phyloP scores from a whole-genome alignment of 495 filamentous ascomycete genomes.

The Neurospora intermedia region DNA sequence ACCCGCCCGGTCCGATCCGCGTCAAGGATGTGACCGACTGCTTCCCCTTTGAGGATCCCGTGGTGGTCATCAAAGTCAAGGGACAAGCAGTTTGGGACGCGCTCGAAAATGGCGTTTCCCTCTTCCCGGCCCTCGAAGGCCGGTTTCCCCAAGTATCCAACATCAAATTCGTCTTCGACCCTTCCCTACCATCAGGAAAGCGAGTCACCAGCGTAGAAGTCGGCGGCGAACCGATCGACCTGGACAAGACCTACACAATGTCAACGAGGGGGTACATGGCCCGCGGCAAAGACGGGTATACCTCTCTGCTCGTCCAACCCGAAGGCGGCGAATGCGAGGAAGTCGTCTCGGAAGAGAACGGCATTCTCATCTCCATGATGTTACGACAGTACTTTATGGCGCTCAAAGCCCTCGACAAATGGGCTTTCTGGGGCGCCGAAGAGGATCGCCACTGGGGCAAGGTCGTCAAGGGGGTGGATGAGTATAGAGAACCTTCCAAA shows the following conservation, averaged over 20 bases:
- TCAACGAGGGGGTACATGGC: slow-evolving; percentile 79
- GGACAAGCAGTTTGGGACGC: slow-evolving; percentile 62
- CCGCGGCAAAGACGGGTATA: slow-evolving; percentile 74
- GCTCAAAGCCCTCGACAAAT: slow-evolving; percentile 64
- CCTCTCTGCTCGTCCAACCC: slow-evolving; percentile 53
- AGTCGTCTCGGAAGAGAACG: slow-evolving; percentile 73
- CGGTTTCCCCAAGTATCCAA: slow-evolving; percentile 74
- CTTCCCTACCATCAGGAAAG: slow-evolving; percentile 42
- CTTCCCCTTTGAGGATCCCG: slow-evolving; percentile 89
- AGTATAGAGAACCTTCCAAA: not conserved
- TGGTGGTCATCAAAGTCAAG: slow-evolving; percentile 58
- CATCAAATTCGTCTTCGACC: slow-evolving; percentile 61
- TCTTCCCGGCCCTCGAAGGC: slow-evolving; percentile 74
- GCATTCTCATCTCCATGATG: slow-evolving; percentile 72
- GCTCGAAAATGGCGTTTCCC: slow-evolving; percentile 70
- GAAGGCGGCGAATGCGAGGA: slow-evolving; percentile 67
- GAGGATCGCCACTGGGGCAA: slow-evolving; percentile 50
- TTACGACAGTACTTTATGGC: slow-evolving; percentile 84
- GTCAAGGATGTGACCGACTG: slow-evolving; percentile 69
- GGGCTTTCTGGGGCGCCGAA: slow-evolving; percentile 50
- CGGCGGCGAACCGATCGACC: slow-evolving; percentile 46
- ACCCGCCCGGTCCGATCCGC: slow-evolving; percentile 63
- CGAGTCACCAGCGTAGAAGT: slow-evolving; percentile 55
- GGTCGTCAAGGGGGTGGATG: slow-evolving; percentile 40
- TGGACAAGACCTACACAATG: slow-evolving; percentile 50